Evolutionary conservation across 1,139 yeast genomes (phyloP), one percentile per base, ranked within the genome.

Genomic region (Kodamaea sp.): DNA sequence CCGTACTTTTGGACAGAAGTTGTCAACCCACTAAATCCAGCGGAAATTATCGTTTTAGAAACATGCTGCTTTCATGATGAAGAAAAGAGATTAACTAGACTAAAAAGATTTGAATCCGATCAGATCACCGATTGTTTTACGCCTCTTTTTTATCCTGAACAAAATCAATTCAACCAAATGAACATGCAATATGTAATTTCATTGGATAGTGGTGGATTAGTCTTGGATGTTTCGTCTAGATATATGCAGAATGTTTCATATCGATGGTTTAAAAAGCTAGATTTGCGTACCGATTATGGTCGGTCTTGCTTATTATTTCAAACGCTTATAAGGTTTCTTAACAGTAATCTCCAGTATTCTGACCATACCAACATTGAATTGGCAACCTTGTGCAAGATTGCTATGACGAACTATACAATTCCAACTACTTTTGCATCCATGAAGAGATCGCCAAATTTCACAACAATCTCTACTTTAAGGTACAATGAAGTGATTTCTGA

Each of bases 1-100:
- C 73, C 73, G 0, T 66, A 66, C 42, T 66, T 54, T 42, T 67
- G 73, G 73, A 65, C 70, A 7, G 73, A 67, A 44, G 37, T 67
- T 3, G 47, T 67, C 2, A 65, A 66, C 39, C 73, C 73, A 0
- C 26, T 62, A 4, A 46, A 66, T 36, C 43, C 44, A 1, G 39
- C 48, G 2, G 67, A 67, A 40, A 26, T 67, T 0, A 43, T 63
- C 9, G 46, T 65, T 0, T 28, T 67, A 3, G 73, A 67, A 40
- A 49, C 63, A 2, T 54, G 58, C 31, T 54, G 65, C 24, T 67
- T 67, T 36, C 62, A 62, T 37, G 60, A 63, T 29, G 70, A 65
- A 39, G 52, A 49, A 2, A 57, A 63, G 35, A 46, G 64, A 29
- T 35, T 65, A 7, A 48, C 56, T 1, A 39, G 66, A 37, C 27